Evolutionary conservation across 2,329 filamentous ascomycete genomes (phyloP).

Genomic region (Sclerotinia minor): DNA sequence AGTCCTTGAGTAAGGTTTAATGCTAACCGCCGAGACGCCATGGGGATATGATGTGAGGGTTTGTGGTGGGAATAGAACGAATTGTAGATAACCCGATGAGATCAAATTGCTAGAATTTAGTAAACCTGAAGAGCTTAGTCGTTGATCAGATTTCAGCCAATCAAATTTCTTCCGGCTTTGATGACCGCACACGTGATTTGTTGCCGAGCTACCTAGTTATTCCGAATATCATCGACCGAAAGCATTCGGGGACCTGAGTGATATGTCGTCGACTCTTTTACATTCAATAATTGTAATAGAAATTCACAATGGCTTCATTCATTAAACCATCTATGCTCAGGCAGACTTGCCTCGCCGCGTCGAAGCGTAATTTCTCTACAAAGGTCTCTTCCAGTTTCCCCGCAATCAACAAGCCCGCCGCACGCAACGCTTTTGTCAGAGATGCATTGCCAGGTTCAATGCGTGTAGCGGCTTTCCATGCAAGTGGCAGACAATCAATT

Average conservation of each 20-base stretch:
- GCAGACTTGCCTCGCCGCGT: conserved; percentile 47
- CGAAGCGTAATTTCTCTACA: conserved; percentile 48
- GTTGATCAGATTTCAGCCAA: conserved; percentile 24
- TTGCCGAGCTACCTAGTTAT: conserved; percentile 26
- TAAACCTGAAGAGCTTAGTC: conserved; percentile 26
- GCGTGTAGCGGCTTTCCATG: conserved; percentile 80
- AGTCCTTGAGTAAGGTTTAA: conserved; percentile 89
- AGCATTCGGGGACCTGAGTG: conserved; percentile 19
- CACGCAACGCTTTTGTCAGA: conserved; percentile 44
- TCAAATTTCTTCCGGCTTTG: conserved; percentile 23
- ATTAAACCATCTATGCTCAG: conserved; percentile 52
- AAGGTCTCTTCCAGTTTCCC: conserved; percentile 42
- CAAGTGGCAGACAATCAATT: conserved; percentile 70
- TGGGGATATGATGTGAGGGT: conserved; percentile 45
- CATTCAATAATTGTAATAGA: conserved; percentile 23
- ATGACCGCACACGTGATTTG: conserved; percentile 22
- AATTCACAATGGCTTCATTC: conserved; percentile 52
- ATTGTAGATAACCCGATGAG: conserved; percentile 31
- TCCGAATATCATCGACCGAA: conserved; percentile 27
- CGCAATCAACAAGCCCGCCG: conserved; percentile 39
- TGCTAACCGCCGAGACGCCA: conserved; percentile 97
- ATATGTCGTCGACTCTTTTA: conserved; percentile 21
- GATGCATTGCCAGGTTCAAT: conserved; percentile 45
- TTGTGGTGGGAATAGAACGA: conserved; percentile 26
- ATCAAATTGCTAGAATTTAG: conserved; percentile 26